Percentiles rank a stretch among this genome's conserved stretches.
phyloP scores from a whole-genome alignment of 169 alveolate genomes.

The Cryptosporidium andersoni region DNA sequence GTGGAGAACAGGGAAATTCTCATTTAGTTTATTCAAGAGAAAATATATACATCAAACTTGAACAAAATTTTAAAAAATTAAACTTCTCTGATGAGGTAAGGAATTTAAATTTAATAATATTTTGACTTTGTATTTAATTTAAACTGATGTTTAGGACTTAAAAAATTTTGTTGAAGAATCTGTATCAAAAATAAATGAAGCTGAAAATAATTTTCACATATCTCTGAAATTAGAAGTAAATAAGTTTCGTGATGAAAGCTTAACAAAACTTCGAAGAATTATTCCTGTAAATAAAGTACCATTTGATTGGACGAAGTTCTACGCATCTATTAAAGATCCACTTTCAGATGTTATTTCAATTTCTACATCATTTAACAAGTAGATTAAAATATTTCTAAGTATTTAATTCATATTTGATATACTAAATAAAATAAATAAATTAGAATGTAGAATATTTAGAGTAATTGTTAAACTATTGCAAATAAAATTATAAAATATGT shows the following conservation, averaged over 20 bases:
- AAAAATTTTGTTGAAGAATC: slow-evolving; percentile 10
- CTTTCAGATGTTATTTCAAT: slow-evolving; percentile 12
- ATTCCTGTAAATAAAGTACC: slow-evolving; percentile 38
- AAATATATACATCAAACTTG: slow-evolving; percentile 2
- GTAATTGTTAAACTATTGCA: too few relatives aligned
- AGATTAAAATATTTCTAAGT: neutral
- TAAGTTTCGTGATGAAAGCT: neutral
- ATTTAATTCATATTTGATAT: too few relatives aligned
- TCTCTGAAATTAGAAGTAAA: neutral
- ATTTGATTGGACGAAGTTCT: slow-evolving; percentile 45
- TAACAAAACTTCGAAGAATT: slow-evolving; percentile 27
- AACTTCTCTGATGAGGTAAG: slow-evolving; percentile 2
- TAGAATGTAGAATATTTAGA: too few relatives aligned
- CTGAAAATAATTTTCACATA: slow-evolving; percentile 19
- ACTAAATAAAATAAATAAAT: too few relatives aligned
- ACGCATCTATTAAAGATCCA: slow-evolving; percentile 19
- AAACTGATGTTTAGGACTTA: slow-evolving; percentile 8
- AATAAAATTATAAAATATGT: too few relatives aligned
- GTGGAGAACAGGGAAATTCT: slow-evolving; percentile 49
- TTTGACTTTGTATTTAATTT: neutral
- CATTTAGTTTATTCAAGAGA: slow-evolving; percentile 29
- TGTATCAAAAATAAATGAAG: slow-evolving; percentile 1
- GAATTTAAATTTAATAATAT: neutral
- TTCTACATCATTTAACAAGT: neutral
- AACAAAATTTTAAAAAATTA: too few relatives aligned